Base-by-base conservation (phyloP, 768 basidiomycete genomes). In the Calocybe indica region DNA sequence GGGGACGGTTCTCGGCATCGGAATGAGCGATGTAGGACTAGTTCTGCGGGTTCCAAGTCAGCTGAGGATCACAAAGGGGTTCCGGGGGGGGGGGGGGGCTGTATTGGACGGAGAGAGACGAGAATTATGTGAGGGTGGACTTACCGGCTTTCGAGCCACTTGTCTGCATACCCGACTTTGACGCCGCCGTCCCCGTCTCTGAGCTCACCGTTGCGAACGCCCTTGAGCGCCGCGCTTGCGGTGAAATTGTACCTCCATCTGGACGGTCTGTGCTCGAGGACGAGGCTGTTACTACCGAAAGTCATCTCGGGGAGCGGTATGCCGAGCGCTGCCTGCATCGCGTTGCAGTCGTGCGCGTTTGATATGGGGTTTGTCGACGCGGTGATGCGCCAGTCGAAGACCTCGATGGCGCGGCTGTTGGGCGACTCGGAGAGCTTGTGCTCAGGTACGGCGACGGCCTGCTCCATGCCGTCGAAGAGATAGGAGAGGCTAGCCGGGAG, bases 291-390 rank as follows among this genome's bases (percentile, higher is more conserved):
- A 63, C 78, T 80, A 5, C 92, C 93, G 58, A 97, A 98, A 0
- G 89, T 92, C 92, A 98, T 98, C 62, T 99, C 96, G 2, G 96
- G 96, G 1, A 95, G 65, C 0, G 95, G 89, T 22, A 98, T 73
- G 2, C 83, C 82, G 4, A 90, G 69, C 0, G 65, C 55, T 5
- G 76, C 67, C 43, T 88, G 84, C 40, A 91, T 66, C 0, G 72
- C 72, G 60, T 94, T 88, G 52, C 80, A 82, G 55, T 92, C 83
- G 39, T 69, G 62, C 1, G 91, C 85, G 58, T 83, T 85, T 15
- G 89, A 88, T 59, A 93, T 94, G 7, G 89, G 79, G 53, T 81
- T 78, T 15, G 87, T 90, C 7, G 76, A 74, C 0, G 85, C 76
- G 3, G 82, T 79, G 56, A 94, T 80, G 22, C 57, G 55, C 90